Evolutionary conservation across 768 basidiomycete species (phyloP), one percentile per base, ranked within the genome.

Genomic region (Phaffia australis): DNA sequence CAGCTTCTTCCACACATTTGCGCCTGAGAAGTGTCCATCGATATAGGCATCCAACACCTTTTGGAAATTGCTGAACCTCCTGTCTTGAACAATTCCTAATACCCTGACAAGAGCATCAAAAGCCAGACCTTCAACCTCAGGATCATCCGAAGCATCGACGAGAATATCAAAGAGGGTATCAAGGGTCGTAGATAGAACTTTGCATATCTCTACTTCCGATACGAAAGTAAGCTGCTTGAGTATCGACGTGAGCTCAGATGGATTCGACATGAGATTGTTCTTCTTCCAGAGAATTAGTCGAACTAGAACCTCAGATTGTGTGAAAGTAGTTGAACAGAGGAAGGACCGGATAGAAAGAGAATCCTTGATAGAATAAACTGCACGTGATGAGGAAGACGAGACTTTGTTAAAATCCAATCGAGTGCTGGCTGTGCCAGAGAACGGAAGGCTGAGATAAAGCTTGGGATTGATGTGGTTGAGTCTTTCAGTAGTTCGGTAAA

Each of bases 11-110:
- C 88, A 85, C 0, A 89, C 91, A 14, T 84, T 77, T 4, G 88
- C 83, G 72, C 84, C 88, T 69, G 78, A 83, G 79, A 94, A 97
- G 72, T 97, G 90, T 63, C 84, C 79, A 72, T 89, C 86, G 72
- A 98, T 91, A 75, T 97, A 98, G 27, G 90, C 85, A 72, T 95
- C 90, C 68, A 98, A 79, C 5, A 94, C 91, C 1, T 89, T 86
- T 71, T 88, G 86, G 80, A 97, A 97, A 76, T 94, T 91, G 76
- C 85, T 87, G 81, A 97, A 97, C 30, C 94, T 83, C 35, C 94
- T 83, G 76, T 97, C 94, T 72, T 90, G 87, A 16, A 92, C 85
- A 68, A 97, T 92, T 4, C 88, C 87, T 15, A 98, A 85, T 16
- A 97, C 87, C 4, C 85, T 89, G 62, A 97, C 87, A 18, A 98